Conservation (phyloP, 768 basidiomycete genomes). For the Termitomyces sp. region DNA sequence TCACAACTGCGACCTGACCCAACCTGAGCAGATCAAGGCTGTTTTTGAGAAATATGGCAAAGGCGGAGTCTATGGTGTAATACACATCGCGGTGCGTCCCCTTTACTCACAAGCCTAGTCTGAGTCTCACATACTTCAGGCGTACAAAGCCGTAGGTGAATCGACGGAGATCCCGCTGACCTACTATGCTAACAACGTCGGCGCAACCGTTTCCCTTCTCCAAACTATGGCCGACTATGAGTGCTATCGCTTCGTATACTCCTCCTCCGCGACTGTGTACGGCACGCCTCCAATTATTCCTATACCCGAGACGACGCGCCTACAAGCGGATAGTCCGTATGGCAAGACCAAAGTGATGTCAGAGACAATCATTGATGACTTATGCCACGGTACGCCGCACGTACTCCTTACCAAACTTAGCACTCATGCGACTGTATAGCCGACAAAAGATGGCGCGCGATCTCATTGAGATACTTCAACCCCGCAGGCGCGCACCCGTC, state of each 20-base stretch:
- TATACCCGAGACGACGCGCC: conserved; percentile 87
- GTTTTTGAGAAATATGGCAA: conserved; percentile 85
- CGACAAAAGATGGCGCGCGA: conserved; percentile 70
- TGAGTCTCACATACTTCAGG: conserved; percentile 41
- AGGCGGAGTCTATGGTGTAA: conserved; percentile 93
- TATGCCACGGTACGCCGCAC: conserved; percentile 63
- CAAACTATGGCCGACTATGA: conserved; percentile 84
- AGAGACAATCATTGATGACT: conserved; percentile 85
- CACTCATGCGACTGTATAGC: conserved; percentile 37
- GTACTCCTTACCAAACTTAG: neutral
- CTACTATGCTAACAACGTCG: conserved; percentile 94
- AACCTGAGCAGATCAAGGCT: conserved; percentile 61
- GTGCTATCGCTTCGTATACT: conserved; percentile 89
- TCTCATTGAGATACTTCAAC: conserved; percentile 97
- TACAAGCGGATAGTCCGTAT: conserved; percentile 90
- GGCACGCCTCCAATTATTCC: conserved; percentile 90
- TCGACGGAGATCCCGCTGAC: conserved; percentile 88
- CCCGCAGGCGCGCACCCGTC: conserved; percentile 99
- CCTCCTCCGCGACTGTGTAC: conserved; percentile 97
- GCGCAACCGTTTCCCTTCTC: conserved; percentile 81
- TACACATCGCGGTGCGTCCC: conserved; percentile 79
- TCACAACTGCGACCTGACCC: conserved; percentile 71
- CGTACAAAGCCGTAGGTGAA: conserved; percentile 97
- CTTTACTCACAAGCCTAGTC: neutral
- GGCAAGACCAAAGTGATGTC: conserved; percentile 96